These are phyloP conservation scores for Chaetomium fimeti DNA, from an alignment of 495 filamentous ascomycete species.

Conservation along the genomic window DNA sequence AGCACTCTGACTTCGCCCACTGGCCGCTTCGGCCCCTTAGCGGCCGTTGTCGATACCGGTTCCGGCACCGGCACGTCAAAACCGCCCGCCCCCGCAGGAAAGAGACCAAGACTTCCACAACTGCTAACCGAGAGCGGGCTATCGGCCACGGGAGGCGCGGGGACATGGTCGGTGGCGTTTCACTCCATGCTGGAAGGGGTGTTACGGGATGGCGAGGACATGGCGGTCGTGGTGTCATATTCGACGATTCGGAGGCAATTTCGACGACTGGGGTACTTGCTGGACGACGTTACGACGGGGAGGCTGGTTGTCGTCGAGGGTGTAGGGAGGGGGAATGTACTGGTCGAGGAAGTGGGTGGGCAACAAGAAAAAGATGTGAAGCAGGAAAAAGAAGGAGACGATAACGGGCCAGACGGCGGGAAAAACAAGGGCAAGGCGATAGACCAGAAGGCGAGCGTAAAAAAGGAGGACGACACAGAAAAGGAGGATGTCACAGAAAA, in stretches of 20 bases:
- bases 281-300: constrained; percentile 41
- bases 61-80: constrained; percentile 1
- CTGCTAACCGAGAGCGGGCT: constrained; percentile 7
- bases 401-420: not conserved
- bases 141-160: constrained; percentile 26
- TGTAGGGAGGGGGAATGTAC: constrained; percentile 36
- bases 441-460: not conserved
- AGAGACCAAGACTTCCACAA: constrained; percentile 5
- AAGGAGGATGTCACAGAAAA: not conserved
- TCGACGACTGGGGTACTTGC: constrained; percentile 36
- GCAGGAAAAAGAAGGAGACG: not conserved
- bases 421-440: not conserved
- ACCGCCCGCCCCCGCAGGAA: not conserved
- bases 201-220: constrained; percentile 48
- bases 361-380: not conserved
- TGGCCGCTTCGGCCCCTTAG: constrained; percentile 40
- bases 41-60: constrained; percentile 29
- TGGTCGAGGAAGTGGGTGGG: constrained; percentile 29
- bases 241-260: constrained; percentile 41
- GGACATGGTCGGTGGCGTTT: constrained; percentile 47
- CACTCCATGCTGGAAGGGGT: constrained; percentile 45
- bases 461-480: not conserved
- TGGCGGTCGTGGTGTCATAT: constrained; percentile 46
- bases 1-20: constrained; percentile 40
- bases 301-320: constrained; percentile 42